A percentile compares a stretch with the other conserved stretches of the same genome.
Conservation (phyloP, 768 basidiomycete species). For the Boletus speciosus region DNA sequence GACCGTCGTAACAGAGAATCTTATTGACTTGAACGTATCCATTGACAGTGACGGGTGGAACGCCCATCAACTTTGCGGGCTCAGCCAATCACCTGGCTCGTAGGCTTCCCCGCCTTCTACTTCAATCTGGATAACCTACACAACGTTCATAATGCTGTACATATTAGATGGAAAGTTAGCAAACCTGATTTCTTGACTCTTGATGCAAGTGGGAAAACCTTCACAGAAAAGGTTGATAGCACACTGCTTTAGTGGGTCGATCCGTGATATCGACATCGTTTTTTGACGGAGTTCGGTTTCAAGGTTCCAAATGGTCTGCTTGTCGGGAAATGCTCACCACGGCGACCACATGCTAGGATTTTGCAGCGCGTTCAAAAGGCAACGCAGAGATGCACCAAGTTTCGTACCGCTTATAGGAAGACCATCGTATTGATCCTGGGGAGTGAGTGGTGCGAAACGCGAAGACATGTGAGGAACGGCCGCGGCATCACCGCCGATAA, state of each 20-base stretch:
- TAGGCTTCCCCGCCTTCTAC: neutral
- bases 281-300: constrained; percentile 41
- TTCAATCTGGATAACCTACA: constrained; percentile 21
- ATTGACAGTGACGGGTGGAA: constrained; percentile 30
- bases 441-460: constrained; percentile 15
- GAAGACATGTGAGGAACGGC: constrained; percentile 10
- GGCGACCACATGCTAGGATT: constrained; percentile 38
- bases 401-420: constrained; percentile 30
- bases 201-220: constrained; percentile 46
- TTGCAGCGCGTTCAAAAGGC: neutral
- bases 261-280: constrained; percentile 37
- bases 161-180: constrained; percentile 2
- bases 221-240: constrained; percentile 33
- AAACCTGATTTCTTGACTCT: constrained; percentile 37
- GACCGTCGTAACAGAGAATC: constrained; percentile 32
- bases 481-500: constrained; percentile 16
- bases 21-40: constrained; percentile 13
- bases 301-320: constrained; percentile 41
- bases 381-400: neutral
- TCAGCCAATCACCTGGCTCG: constrained; percentile 15
- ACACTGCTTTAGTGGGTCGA: constrained; percentile 29
- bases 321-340: constrained; percentile 47
- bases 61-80: constrained; percentile 36
- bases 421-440: constrained; percentile 23
- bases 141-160: neutral